Evolutionary conservation across 1,139 yeast species (phyloP).

Genomic region (Saccharomyces pastorianus): DNA sequence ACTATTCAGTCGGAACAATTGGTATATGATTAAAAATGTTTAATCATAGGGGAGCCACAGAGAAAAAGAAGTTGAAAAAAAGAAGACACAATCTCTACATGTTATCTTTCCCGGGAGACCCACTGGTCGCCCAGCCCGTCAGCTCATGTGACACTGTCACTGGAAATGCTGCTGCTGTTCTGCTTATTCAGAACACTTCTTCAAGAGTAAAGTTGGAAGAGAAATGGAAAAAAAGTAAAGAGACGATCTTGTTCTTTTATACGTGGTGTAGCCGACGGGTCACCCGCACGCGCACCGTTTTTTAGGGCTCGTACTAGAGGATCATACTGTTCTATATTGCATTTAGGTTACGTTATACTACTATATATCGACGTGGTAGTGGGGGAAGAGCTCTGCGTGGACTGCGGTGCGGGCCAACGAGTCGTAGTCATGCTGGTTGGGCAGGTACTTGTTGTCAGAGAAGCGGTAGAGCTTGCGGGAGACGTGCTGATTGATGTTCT

Average conservation of each 20-base stretch:
- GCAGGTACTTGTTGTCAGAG: slow-evolving; percentile 21
- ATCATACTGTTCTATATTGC: not conserved
- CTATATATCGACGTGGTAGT: not conserved
- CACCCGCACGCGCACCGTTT: not conserved
- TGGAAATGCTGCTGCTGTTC: too few species aligned
- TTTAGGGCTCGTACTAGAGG: not conserved
- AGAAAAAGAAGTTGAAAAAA: slow-evolving; percentile 5
- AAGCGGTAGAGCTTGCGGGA: slow-evolving; percentile 36
- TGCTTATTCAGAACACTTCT: too few species aligned
- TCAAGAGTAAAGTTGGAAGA: not conserved
- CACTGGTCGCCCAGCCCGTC: not conserved
- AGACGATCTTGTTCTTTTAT: not conserved
- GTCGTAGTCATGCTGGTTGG: slow-evolving; percentile 18
- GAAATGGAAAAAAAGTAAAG: not conserved
- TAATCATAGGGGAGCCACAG: slow-evolving; percentile 21
- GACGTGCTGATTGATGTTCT: slow-evolving; percentile 37
- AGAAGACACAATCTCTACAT: not conserved
- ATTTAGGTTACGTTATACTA: not conserved
- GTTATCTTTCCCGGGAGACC: slow-evolving; percentile 12
- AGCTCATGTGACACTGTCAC: not conserved
- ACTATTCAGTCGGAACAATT: slow-evolving; percentile 37
- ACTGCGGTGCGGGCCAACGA: slow-evolving; percentile 8
- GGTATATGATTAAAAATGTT: slow-evolving; percentile 23
- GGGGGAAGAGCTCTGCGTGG: not conserved
- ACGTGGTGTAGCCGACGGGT: not conserved